A percentile compares a stretch with the other conserved stretches of the same genome.
Evolutionary conservation across 1,284 basidiomycete genomes (phyloP).

Genomic region (Cryptococcus hybrid): DNA sequence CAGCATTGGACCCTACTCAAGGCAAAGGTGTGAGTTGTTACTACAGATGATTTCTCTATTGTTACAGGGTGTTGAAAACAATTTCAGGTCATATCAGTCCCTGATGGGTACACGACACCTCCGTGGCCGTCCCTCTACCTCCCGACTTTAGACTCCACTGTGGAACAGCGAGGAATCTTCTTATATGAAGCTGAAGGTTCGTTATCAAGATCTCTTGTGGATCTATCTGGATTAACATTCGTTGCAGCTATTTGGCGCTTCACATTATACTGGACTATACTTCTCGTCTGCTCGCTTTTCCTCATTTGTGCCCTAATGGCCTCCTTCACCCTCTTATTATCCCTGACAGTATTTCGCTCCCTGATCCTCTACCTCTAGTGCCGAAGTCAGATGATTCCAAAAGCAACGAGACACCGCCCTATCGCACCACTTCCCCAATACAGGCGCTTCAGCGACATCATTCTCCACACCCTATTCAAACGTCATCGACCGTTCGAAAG

Average conservation of each 20-base stretch:
- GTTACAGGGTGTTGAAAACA: neutral
- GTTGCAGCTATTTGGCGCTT: slow-evolving; percentile 71
- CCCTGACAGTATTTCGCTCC: slow-evolving; percentile 56
- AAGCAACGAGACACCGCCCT: neutral
- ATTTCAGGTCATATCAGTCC: slow-evolving; percentile 19
- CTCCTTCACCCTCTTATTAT: slow-evolving; percentile 64
- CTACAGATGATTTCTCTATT: neutral
- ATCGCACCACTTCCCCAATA: neutral
- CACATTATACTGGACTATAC: slow-evolving; percentile 79
- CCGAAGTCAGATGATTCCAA: neutral
- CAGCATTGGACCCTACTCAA: neutral
- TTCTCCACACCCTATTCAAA: neutral
- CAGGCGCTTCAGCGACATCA: neutral
- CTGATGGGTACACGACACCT: slow-evolving; percentile 41
- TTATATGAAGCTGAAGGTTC: slow-evolving; percentile 50
- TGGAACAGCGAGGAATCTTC: slow-evolving; percentile 37
- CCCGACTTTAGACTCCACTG: slow-evolving; percentile 47
- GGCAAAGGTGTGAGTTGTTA: neutral
- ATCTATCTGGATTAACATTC: no score
- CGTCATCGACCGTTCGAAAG: slow-evolving; percentile 2
- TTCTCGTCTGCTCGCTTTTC: slow-evolving; percentile 70
- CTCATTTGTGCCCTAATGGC: slow-evolving; percentile 66
- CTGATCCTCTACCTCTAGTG: neutral
- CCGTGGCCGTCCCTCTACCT: slow-evolving; percentile 57
- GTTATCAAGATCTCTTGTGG: neutral